These are phyloP conservation scores for Beauveria sp. DNA, from an alignment of 2,329 filamentous ascomycete species.

Conservation along the genomic window DNA sequence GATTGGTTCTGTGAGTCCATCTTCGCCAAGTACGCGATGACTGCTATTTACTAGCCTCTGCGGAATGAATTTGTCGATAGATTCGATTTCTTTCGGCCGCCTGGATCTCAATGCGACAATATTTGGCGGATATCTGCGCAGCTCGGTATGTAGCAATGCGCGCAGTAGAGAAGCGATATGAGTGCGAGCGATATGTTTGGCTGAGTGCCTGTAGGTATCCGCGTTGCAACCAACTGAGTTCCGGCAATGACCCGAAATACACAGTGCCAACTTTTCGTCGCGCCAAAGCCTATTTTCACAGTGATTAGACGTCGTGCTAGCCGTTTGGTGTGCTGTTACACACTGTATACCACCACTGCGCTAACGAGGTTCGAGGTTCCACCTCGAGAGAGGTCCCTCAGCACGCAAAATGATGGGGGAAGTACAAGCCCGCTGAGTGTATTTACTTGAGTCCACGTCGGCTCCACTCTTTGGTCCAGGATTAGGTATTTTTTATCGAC, in stretches of 20 bases:
- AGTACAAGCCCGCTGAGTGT: not conserved
- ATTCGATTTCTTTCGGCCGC: not conserved
- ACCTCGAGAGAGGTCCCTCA: not conserved
- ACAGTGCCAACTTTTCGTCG: not conserved
- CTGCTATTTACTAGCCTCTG: not conserved
- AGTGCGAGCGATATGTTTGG: conserved; percentile 4
- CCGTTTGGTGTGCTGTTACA: not conserved
- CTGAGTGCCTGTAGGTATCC: not conserved
- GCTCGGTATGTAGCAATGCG: not conserved
- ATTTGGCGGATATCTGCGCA: not conserved
- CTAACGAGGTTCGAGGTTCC: not conserved
- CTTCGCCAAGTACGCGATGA: conserved; percentile 4
- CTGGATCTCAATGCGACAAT: not conserved
- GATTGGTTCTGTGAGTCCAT: conserved; percentile 39
- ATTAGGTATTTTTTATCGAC: not conserved
- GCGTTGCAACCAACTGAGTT: conserved; percentile 1
- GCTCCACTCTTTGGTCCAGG: not conserved
- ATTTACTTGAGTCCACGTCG: no score
- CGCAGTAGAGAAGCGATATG: conserved; percentile 1
- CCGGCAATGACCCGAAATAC: conserved; percentile 5
- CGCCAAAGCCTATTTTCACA: not conserved
- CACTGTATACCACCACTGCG: conserved; percentile 4
- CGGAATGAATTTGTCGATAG: not conserved
- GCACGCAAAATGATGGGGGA: not conserved
- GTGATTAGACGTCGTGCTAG: not conserved